These are phyloP conservation scores for Penicillium aurantiogriseum DNA, from an alignment of 2,329 filamentous ascomycete genomes.

Conservation along the genomic window DNA sequence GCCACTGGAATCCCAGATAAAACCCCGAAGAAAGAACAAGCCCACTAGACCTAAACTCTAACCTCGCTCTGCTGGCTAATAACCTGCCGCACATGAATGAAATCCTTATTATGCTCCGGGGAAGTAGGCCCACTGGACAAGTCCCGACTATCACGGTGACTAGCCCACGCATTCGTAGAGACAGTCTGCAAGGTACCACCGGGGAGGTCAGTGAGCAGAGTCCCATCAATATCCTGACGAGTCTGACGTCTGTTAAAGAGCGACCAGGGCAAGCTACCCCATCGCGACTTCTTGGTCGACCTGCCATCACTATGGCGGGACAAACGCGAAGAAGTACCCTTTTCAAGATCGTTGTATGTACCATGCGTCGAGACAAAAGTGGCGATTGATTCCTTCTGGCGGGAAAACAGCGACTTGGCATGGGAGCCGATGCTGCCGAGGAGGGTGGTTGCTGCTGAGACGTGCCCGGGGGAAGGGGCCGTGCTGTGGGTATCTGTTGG, in stretches of 20 bases:
- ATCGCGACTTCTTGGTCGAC: slow-evolving; percentile 4
- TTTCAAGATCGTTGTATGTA: slow-evolving; percentile 25
- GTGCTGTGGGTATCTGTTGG: slow-evolving; percentile 18
- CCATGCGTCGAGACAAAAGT: not conserved
- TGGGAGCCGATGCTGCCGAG: slow-evolving; percentile 29
- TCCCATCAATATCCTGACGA: slow-evolving; percentile 5
- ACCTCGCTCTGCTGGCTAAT: slow-evolving; percentile 35
- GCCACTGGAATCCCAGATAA: not conserved
- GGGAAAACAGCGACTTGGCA: slow-evolving; percentile 28
- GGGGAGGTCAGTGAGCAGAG: slow-evolving; percentile 19
- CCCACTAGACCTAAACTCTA: slow-evolving; percentile 13
- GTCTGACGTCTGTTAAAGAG: slow-evolving; percentile 14
- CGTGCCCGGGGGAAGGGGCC: not conserved
- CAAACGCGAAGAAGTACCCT: slow-evolving; percentile 5
- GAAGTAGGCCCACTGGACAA: slow-evolving; percentile 10
- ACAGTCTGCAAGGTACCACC: slow-evolving; percentile 24
- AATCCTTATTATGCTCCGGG: slow-evolving; percentile 12
- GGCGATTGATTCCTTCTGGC: slow-evolving; percentile 13
- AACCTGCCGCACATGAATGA: slow-evolving; percentile 35
- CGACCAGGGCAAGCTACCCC: slow-evolving; percentile 13
- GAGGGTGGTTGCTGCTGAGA: slow-evolving; percentile 16
- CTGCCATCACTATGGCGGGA: not conserved
- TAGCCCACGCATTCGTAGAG: slow-evolving; percentile 35
- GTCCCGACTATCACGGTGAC: slow-evolving; percentile 27
- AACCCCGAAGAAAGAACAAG: not conserved